These are phyloP conservation scores for Lactuca sativa DNA, from an alignment of 129 eudicot genomes.

Conservation along the genomic window DNA sequence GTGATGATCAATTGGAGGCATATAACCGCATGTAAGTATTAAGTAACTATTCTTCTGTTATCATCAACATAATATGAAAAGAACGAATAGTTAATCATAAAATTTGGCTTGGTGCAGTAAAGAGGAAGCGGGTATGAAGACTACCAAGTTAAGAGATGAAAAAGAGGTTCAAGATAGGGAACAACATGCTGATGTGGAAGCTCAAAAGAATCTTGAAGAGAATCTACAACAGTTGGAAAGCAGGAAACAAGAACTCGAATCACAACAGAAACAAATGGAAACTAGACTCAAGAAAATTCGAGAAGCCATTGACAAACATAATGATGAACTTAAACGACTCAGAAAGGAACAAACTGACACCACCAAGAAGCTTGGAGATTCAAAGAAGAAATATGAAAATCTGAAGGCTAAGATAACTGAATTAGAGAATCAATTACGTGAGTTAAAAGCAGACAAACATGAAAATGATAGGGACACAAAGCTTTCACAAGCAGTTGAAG, in stretches of 20 bases:
- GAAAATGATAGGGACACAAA: constrained; percentile 93
- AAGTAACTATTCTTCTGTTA: constrained; percentile 34
- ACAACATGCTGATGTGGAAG: constrained; percentile 85
- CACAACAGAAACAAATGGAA: constrained; percentile 87
- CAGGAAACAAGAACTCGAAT: constrained; percentile 85
- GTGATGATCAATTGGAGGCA: constrained; percentile 73
- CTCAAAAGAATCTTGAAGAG: constrained; percentile 83
- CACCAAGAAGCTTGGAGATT: constrained; percentile 59
- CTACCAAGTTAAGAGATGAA: constrained; percentile 82
- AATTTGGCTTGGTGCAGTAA: constrained; percentile 55
- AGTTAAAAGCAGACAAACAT: constrained; percentile 87
- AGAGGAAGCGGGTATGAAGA: constrained; percentile 95
- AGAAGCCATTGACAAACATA: constrained; percentile 70
- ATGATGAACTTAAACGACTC: constrained; percentile 66
- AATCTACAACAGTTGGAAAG: constrained; percentile 84
- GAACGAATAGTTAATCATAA: constrained; percentile 2
- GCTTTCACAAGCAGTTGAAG: constrained; percentile 89
- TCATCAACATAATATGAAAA: not conserved
- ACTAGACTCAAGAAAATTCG: constrained; percentile 58
- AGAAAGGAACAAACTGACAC: constrained; percentile 79
- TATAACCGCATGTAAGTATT: constrained; percentile 89
- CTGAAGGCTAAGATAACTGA: constrained; percentile 70
- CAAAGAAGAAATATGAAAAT: constrained; percentile 64
- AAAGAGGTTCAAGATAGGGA: constrained; percentile 94
- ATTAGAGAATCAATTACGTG: constrained; percentile 80